A percentile compares a stretch with the other conserved stretches of the same genome.
These are phyloP conservation scores for Alternaria tenuissima DNA, from an alignment of 2,329 filamentous ascomycete species.

Conservation along the genomic window DNA sequence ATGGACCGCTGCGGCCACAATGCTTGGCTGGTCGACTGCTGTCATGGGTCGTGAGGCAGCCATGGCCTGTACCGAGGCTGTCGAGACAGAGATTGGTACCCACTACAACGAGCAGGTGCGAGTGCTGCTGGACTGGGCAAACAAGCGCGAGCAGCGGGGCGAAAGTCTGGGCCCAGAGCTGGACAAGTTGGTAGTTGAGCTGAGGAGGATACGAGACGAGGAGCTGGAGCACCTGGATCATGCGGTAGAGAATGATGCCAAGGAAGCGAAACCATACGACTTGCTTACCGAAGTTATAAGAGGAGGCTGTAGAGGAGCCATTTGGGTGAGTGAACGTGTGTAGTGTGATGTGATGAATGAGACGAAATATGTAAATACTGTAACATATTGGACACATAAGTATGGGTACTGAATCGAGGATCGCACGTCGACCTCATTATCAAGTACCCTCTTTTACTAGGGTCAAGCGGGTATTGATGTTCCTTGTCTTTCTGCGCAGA, in stretches of 20 bases:
- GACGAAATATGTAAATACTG: constrained; percentile 3
- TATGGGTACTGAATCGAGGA: neutral
- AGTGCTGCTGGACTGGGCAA: constrained; percentile 80
- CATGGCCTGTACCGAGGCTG: constrained; percentile 98
- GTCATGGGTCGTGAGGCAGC: constrained; percentile 90
- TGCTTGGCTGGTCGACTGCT: constrained; percentile 88
- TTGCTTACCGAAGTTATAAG: constrained; percentile 86
- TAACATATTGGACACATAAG: constrained; percentile 8
- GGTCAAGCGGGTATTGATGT: no score
- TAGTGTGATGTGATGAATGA: constrained; percentile 3
- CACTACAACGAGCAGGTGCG: constrained; percentile 96
- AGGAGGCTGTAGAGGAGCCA: constrained; percentile 88
- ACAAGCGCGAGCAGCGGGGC: constrained; percentile 76
- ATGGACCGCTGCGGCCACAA: constrained; percentile 82
- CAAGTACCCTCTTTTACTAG: neutral
- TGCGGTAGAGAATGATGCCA: constrained; percentile 91
- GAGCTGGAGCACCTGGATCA: constrained; percentile 97
- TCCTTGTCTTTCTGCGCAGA: no score
- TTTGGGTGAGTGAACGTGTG: constrained; percentile 82
- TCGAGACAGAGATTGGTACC: constrained; percentile 95
- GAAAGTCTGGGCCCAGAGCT: constrained; percentile 85
- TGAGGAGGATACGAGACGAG: constrained; percentile 89
- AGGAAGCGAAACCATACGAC: constrained; percentile 89
- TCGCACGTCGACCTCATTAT: neutral
- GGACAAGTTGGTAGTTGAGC: constrained; percentile 72